These are phyloP conservation scores for Amphichorda felina DNA, from an alignment of 2,329 filamentous ascomycete genomes.

Conservation along the genomic window DNA sequence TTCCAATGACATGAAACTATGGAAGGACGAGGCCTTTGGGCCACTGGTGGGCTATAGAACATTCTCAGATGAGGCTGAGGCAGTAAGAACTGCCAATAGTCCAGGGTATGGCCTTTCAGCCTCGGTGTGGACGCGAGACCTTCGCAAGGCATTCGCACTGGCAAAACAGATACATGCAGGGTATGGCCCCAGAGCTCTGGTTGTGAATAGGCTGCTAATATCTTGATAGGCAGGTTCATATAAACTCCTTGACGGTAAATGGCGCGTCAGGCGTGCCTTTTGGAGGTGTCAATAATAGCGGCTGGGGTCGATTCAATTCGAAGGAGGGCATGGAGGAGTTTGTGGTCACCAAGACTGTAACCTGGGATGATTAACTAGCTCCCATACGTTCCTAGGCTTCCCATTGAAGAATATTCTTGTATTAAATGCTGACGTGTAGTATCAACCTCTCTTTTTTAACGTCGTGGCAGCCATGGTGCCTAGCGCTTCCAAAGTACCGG, in stretches of 20 bases:
- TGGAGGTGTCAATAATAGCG: conserved; percentile 54
- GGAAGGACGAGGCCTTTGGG: conserved; percentile 21
- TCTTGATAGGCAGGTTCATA: too few species aligned
- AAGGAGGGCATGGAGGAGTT: conserved; percentile 9
- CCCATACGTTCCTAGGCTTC: too few species aligned
- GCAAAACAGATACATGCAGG: not conserved
- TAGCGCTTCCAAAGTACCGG: too few species aligned
- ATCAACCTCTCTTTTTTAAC: too few species aligned
- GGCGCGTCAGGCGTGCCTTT: conserved; percentile 52
- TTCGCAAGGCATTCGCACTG: conserved; percentile 25
- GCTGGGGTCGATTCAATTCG: conserved; percentile 46
- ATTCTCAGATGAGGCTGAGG: conserved; percentile 17
- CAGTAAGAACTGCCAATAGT: conserved; percentile 22
- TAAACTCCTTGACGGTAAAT: conserved; percentile 50
- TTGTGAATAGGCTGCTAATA: too few species aligned
- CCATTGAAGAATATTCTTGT: too few species aligned
- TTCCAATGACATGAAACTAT: conserved; percentile 16
- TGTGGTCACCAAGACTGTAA: conserved; percentile 5
- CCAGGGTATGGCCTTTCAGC: conserved; percentile 43
- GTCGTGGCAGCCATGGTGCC: too few species aligned
- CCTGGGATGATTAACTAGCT: conserved; percentile 5
- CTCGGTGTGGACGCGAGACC: conserved; percentile 44
- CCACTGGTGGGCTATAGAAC: conserved; percentile 6
- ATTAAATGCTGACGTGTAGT: too few species aligned
- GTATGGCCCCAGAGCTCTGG: too few species aligned